phyloP scores from a whole-genome alignment of 306 rosid genomes.

The Vicia sativa region DNA sequence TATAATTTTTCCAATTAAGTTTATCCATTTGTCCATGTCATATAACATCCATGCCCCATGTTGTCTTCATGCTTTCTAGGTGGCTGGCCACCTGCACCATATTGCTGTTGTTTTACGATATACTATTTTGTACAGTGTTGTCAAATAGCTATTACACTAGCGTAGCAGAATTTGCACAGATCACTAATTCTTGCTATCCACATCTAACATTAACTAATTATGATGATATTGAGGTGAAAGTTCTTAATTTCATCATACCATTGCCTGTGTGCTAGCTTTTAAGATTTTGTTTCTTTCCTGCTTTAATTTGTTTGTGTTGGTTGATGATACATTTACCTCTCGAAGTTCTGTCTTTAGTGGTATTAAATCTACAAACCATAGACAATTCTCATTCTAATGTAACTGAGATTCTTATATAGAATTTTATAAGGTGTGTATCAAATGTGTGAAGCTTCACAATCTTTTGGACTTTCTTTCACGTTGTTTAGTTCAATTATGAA shows the following conservation, averaged over 20 bases:
- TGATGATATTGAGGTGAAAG: conserved; percentile 1
- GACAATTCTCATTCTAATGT: background rate
- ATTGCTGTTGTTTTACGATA: too few relatives aligned
- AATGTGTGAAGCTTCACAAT: background rate
- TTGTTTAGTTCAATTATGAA: conserved; percentile 1
- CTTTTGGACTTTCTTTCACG: conserved; percentile 1
- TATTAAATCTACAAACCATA: conserved; percentile 18
- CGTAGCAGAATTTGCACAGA: too few relatives aligned
- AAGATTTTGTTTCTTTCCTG: background rate
- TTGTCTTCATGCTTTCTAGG: too few relatives aligned
- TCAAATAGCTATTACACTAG: too few relatives aligned
- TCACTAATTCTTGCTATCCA: too few relatives aligned
- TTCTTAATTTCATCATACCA: background rate
- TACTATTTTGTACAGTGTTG: too few relatives aligned
- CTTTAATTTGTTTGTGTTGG: background rate
- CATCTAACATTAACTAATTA: background rate
- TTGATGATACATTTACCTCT: conserved; percentile 4
- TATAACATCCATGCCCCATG: too few relatives aligned
- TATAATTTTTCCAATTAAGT: background rate
- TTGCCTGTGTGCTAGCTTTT: background rate
- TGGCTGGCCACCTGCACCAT: too few relatives aligned
- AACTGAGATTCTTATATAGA: conserved; percentile 15
- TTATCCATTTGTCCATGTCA: background rate
- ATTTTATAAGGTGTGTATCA: background rate
- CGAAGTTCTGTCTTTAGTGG: background rate